Conservation (phyloP, 2,329 filamentous ascomycete genomes). For the Coniella vitis region DNA sequence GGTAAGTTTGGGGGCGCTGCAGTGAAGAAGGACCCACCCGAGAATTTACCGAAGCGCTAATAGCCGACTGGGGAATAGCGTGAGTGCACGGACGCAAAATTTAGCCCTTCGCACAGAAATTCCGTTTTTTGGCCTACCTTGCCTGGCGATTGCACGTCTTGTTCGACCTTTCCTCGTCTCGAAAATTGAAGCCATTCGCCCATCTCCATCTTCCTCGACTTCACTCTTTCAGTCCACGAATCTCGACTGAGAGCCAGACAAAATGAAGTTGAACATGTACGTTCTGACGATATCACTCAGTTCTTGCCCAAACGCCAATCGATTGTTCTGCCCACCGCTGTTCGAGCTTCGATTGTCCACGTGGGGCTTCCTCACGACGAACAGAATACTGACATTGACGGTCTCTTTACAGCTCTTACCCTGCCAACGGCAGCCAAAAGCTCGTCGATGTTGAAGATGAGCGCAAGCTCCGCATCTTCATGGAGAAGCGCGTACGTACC, state of each 20-base stretch:
- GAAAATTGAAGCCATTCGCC: conserved; percentile 8
- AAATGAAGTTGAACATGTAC: conserved; percentile 51
- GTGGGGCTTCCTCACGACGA: conserved; percentile 2
- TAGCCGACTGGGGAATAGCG: neutral
- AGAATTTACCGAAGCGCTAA: neutral
- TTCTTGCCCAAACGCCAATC: neutral
- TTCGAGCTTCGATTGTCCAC: neutral
- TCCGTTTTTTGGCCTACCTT: conserved; percentile 9
- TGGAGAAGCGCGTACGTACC: conserved; percentile 83
- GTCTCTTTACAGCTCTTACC: conserved; percentile 59
- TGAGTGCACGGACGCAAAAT: conserved; percentile 11
- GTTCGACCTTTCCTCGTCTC: conserved; percentile 8
- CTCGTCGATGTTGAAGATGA: conserved; percentile 99
- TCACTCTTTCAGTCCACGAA: conserved; percentile 20
- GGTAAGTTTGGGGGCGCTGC: neutral
- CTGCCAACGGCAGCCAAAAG: conserved; percentile 99
- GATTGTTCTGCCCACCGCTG: neutral
- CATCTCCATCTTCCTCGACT: conserved; percentile 21
- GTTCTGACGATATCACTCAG: neutral
- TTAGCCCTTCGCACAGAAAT: conserved; percentile 16
- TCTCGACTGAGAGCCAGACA: conserved; percentile 36
- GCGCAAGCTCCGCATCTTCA: conserved; percentile 97
- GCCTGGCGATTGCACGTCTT: conserved; percentile 2
- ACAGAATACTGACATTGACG: neutral
- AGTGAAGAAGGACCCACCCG: neutral